Evolutionary conservation across 306 rosid species (phyloP), one percentile per base, ranked within the genome.

Genomic region (Lathyrus aphaca): DNA sequence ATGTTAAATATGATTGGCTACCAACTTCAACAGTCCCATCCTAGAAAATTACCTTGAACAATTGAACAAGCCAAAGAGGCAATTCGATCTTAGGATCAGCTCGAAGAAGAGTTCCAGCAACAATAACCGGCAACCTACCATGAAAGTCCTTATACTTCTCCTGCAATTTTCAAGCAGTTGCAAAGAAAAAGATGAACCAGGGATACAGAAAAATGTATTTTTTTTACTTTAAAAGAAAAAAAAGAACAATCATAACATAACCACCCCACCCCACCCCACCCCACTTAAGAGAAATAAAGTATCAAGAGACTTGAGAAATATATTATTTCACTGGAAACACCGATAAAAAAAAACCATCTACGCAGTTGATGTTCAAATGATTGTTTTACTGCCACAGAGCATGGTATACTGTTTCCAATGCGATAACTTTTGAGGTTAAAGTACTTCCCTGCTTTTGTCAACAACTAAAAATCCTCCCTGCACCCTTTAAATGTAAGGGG

Each of bases 1-100:
- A 15, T 2, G 38, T 25, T 3, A 25, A 25, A 25, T 25, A 25
- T 25, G 29, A 4, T 25, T 25, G 29, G 29, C 29, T 25, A 25
- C 29, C 29, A 25, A 25, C 29, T 25, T 25, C 29, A 25, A 25
- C 29, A 25, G 29, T 3, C 29, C 59, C 70, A 32, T 19, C 13
- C 59, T 44, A 63, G 71, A 75, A 58, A 73, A 81, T 82, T 85
- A 92, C 98, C 98, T 88, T 94, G 78, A 94, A 94, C 79, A 91
- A 75, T 15, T 83, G 91, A 79, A 94, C 89, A 37, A 94, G 84
- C 98, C 98, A 94, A 64, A 87, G 88, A 66, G 97, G 98, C 88
- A 94, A 74, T 75, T 90, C 97, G 23, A 94, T 87, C 74, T 84
- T 89, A 75, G 95, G 81, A 86, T 88, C 97, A 5, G 86, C 61